Conservation (phyloP, 805 yeast species). For the Dipodascopsis tothii region DNA sequence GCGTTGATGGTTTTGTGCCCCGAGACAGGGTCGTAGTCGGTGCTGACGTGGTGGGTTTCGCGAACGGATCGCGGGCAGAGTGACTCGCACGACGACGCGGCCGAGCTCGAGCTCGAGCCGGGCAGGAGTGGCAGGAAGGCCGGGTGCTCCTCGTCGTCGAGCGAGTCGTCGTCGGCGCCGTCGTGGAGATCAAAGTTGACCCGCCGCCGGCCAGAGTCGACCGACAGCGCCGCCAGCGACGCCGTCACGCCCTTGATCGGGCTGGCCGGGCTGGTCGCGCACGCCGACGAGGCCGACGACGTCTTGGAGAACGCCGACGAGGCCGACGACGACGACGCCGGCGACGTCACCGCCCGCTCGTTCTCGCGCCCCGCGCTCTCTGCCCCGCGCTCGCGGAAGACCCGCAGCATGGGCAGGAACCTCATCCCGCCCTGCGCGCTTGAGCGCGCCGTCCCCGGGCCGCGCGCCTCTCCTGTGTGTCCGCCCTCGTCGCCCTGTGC, state of each 20-base stretch:
- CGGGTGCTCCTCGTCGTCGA: background rate
- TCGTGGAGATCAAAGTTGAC: background rate
- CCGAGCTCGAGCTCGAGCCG: background rate
- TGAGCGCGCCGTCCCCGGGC: background rate
- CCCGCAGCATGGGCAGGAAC: constrained; percentile 17
- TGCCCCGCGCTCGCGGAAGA: constrained; percentile 9
- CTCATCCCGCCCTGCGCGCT: constrained; percentile 6
- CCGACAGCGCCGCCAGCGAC: constrained; percentile 1
- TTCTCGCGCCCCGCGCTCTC: background rate
- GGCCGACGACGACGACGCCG: constrained; percentile 10
- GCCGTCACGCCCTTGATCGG: constrained; percentile 3
- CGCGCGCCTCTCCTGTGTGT: background rate
- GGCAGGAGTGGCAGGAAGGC: constrained; percentile 9
- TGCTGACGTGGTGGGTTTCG: constrained; percentile 69
- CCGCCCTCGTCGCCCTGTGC: background rate
- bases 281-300: constrained; percentile 3
- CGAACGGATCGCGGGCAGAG: constrained; percentile 41
- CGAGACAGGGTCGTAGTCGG: constrained; percentile 83
- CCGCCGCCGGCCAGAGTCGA: background rate
- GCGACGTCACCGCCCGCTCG: constrained; percentile 3
- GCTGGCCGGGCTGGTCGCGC: constrained; percentile 2
- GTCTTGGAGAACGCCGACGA: constrained; percentile 4
- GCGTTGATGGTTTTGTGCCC: constrained; percentile 77
- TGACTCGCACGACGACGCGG: constrained; percentile 7
- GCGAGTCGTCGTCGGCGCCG: background rate